phyloP scores from a whole-genome alignment of 305 asterid species.

The Stenogyne calaminthoides region DNA sequence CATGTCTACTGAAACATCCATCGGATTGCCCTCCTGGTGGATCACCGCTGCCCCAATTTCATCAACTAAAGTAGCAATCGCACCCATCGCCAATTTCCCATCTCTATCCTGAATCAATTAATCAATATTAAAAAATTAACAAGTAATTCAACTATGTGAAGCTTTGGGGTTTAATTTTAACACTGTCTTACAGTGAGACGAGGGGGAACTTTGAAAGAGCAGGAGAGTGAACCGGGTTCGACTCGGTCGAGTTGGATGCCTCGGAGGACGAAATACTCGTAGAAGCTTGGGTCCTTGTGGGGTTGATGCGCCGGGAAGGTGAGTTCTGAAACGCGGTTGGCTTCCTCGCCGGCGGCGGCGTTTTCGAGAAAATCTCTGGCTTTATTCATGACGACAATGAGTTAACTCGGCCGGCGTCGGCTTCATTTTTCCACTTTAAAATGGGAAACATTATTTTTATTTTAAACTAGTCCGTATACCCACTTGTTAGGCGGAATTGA shows the following conservation, averaged over 20 bases:
- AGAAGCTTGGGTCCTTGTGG: conserved; percentile 52
- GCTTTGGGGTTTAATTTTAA: not conserved
- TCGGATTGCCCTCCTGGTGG: conserved; percentile 55
- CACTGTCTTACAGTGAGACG: conserved; percentile 60
- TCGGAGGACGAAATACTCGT: conserved; percentile 63
- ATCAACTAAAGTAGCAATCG: conserved; percentile 67
- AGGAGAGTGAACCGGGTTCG: conserved; percentile 51
- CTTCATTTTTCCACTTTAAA: no score
- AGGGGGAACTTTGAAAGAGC: conserved; percentile 71
- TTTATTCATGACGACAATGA: conserved; percentile 38
- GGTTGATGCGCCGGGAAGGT: conserved; percentile 47
- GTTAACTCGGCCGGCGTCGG: no score
- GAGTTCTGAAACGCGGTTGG: conserved; percentile 43
- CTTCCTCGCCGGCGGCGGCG: conserved; percentile 35
- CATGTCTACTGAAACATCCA: conserved; percentile 84
- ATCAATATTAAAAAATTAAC: not conserved
- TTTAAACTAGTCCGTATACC: no score
- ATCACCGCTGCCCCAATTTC: conserved; percentile 68
- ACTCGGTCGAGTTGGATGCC: conserved; percentile 67
- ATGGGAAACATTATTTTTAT: no score
- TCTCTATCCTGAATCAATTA: conserved; percentile 45
- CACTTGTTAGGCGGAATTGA: no score
- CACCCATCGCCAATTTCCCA: conserved; percentile 62
- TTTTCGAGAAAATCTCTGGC: conserved; percentile 42
- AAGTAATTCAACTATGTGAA: not conserved